Conservation (phyloP, 495 filamentous ascomycete species). For the Bryoglossum gracile region DNA sequence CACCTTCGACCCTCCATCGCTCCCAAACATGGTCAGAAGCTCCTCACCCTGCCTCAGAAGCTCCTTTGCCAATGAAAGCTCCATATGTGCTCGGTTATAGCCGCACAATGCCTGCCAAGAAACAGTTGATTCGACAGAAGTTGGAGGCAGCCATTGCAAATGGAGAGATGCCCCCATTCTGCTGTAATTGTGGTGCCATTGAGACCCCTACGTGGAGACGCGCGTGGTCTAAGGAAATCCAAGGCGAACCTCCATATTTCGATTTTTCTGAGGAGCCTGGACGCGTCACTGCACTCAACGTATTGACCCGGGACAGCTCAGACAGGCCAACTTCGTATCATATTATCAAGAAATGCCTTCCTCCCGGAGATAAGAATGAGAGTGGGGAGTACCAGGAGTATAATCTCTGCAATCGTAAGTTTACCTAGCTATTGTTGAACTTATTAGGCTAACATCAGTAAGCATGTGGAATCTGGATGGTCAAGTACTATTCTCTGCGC, state of each 20-base stretch:
- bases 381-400: slow-evolving; percentile 60
- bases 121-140: slow-evolving; percentile 53
- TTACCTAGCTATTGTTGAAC: no score
- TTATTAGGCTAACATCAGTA: slow-evolving; percentile 1
- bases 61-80: slow-evolving; percentile 9
- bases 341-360: slow-evolving; percentile 70
- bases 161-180: slow-evolving; percentile 77
- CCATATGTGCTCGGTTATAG: slow-evolving; percentile 9
- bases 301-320: slow-evolving; percentile 52
- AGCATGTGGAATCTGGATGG: slow-evolving; percentile 87
- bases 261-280: slow-evolving; percentile 61
- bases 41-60: slow-evolving; percentile 30
- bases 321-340: slow-evolving; percentile 55
- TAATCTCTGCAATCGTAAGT: slow-evolving; percentile 71
- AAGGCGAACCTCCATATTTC: slow-evolving; percentile 53
- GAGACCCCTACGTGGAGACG: slow-evolving; percentile 95
- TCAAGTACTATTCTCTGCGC: slow-evolving; percentile 77
- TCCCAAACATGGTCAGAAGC: slow-evolving; percentile 40
- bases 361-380: slow-evolving; percentile 47
- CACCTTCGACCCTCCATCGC: slow-evolving; percentile 35
- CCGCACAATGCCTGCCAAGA: slow-evolving; percentile 32
- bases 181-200: slow-evolving; percentile 87
- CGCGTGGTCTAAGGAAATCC: slow-evolving; percentile 63
- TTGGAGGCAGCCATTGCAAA: slow-evolving; percentile 58
- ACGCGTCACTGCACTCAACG: slow-evolving; percentile 54